A percentile compares a stretch with the other conserved stretches of the same genome.
phyloP scores from a whole-genome alignment of 495 filamentous ascomycete genomes.

The Xylaria intraflava region DNA sequence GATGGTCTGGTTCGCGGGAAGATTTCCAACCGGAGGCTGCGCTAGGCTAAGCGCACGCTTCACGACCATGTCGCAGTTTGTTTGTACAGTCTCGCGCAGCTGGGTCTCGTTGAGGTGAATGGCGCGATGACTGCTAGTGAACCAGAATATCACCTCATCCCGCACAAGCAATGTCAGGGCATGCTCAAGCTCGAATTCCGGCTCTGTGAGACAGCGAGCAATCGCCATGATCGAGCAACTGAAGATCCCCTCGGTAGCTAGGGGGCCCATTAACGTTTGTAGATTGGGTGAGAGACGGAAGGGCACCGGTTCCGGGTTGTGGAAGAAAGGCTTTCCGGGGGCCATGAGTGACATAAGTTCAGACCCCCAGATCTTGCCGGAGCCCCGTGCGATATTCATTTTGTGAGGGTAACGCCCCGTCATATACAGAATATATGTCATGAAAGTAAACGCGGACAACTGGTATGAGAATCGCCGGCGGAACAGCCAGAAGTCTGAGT shows the following conservation, averaged over 20 bases:
- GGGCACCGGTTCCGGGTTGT: conserved; percentile 87
- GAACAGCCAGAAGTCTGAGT: conserved; percentile 96
- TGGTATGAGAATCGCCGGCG: conserved; percentile 93
- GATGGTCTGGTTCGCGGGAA: conserved; percentile 94
- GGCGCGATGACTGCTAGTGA: conserved; percentile 67
- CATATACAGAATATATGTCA: conserved; percentile 98
- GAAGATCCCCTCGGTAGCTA: conserved; percentile 93
- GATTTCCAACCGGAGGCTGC: conserved; percentile 51
- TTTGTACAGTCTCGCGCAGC: conserved; percentile 78
- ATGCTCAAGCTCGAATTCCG: conserved; percentile 82
- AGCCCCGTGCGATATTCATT: conserved; percentile 79
- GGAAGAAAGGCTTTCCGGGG: conserved; percentile 74
- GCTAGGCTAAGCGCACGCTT: conserved; percentile 81
- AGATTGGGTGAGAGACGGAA: conserved; percentile 97
- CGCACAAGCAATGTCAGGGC: conserved; percentile 89
- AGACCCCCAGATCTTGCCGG: conserved; percentile 92
- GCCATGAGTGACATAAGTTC: conserved; percentile 85
- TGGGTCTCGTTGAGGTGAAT: conserved; percentile 55
- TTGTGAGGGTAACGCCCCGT: conserved; percentile 91
- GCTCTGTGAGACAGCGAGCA: conserved; percentile 89
- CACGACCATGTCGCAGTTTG: conserved; percentile 83
- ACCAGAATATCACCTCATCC: conserved; percentile 98
- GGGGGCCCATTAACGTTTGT: conserved; percentile 88
- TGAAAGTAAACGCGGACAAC: conserved; percentile 91
- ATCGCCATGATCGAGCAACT: conserved; percentile 89